Percentiles rank a stretch among this genome's conserved stretches.
Conservation (phyloP, 768 basidiomycete species). For the Russula foetens region DNA sequence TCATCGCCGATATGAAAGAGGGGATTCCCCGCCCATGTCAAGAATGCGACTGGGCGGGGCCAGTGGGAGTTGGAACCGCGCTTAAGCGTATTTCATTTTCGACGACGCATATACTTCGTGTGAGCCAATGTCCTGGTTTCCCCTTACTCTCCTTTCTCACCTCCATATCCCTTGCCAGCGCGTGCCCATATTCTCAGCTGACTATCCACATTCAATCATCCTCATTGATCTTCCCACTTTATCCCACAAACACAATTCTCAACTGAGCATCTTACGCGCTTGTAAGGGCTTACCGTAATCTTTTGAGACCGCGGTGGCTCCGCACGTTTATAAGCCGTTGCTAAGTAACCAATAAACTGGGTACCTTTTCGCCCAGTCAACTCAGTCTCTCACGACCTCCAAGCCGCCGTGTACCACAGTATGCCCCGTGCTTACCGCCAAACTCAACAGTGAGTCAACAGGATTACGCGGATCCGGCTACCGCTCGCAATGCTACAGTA, state of each 20-base stretch:
- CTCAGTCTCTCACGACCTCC: no score
- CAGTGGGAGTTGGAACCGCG: no score
- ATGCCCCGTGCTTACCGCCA: not conserved
- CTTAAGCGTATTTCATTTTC: not conserved
- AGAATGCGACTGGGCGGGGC: not conserved
- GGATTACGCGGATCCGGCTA: no score
- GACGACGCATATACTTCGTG: not conserved
- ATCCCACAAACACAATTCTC: not conserved
- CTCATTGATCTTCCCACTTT: not conserved
- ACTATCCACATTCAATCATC: no score
- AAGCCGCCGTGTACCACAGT: no score
- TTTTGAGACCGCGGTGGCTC: not conserved
- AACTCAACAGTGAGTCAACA: not conserved
- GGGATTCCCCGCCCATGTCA: no score
- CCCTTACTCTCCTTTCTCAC: not conserved
- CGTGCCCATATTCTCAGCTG: no score
- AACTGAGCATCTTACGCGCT: not conserved
- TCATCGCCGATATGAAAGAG: not conserved
- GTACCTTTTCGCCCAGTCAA: not conserved
- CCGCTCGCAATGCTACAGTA: not conserved
- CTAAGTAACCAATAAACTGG: constrained; percentile 1
- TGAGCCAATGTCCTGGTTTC: constrained; percentile 4
- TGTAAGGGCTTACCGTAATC: not conserved
- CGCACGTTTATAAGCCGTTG: not conserved
- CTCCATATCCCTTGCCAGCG: no score